Conservation (phyloP, 2,329 filamentous ascomycete species). For the Capronia americana region DNA sequence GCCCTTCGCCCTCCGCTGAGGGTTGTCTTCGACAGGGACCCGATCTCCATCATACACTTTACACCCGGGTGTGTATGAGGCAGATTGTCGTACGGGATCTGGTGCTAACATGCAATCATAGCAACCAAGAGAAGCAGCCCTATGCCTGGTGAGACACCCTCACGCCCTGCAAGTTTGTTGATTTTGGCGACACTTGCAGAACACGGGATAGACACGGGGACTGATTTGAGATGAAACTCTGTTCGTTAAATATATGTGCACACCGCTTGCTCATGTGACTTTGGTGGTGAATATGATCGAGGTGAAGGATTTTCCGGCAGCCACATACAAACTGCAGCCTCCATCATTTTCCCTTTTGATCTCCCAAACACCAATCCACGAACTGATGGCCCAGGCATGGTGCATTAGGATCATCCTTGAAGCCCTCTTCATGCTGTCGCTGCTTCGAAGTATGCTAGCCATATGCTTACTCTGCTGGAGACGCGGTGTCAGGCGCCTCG, state of each 20-base stretch:
- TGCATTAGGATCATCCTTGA: not conserved
- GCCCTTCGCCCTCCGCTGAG: not conserved
- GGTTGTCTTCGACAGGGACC: not conserved
- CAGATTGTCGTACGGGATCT: not conserved
- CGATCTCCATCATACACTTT: not conserved
- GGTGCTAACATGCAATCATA: constrained; percentile 3
- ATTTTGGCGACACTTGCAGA: not conserved
- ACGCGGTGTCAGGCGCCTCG: not conserved
- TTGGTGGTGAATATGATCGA: not conserved
- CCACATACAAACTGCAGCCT: not conserved
- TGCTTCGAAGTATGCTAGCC: not conserved
- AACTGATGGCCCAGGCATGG: not conserved
- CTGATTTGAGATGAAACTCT: not conserved
- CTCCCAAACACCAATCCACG: not conserved
- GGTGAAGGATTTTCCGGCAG: not conserved
- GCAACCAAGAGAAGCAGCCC: constrained; percentile 4
- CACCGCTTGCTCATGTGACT: not conserved
- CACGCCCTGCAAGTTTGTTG: not conserved
- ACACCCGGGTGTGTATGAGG: not conserved
- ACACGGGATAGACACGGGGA: constrained; percentile 1
- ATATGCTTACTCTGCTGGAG: not conserved
- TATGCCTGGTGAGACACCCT: not conserved
- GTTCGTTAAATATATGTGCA: not conserved
- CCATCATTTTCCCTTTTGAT: not conserved
- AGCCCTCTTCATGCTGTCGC: not conserved